These are phyloP conservation scores for Alternaria brassicae DNA, from an alignment of 2,329 filamentous ascomycete genomes.

Conservation along the genomic window DNA sequence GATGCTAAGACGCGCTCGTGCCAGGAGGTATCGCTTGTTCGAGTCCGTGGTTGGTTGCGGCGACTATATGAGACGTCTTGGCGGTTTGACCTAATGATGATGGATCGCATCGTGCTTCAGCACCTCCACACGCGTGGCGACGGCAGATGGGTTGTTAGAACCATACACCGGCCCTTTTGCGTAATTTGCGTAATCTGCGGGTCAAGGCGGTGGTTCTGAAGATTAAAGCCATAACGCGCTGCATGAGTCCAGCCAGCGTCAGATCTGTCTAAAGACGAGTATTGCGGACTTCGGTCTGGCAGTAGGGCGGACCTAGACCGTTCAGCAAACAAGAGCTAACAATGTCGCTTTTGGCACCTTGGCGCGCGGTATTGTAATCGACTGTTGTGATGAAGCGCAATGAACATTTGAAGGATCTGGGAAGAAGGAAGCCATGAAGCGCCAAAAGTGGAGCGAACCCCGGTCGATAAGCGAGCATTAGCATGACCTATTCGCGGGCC, in stretches of 20 bases:
- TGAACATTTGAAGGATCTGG: not conserved
- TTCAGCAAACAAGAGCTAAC: not conserved
- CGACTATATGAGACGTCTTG: conserved; percentile 36
- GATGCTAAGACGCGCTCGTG: conserved; percentile 3
- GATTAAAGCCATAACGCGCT: conserved; percentile 1
- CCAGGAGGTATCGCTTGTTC: conserved; percentile 10
- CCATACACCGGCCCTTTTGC: not conserved
- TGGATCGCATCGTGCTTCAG: conserved; percentile 38
- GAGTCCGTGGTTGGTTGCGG: conserved; percentile 25
- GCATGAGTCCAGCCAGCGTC: not conserved
- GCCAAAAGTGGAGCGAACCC: conserved; percentile 6
- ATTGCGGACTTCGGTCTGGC: not conserved
- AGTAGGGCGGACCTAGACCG: not conserved
- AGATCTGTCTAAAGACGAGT: not conserved
- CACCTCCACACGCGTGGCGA: conserved; percentile 5
- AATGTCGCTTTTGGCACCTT: not conserved
- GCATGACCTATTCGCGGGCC: conserved; percentile 9
- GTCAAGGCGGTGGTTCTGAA: not conserved
- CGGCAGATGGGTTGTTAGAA: conserved; percentile 9
- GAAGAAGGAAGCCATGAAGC: not conserved
- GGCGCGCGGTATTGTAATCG: not conserved
- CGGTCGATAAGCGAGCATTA: conserved; percentile 4
- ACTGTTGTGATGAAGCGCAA: not conserved
- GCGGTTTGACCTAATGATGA: conserved; percentile 29
- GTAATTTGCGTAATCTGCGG: conserved; percentile 1